Evolutionary conservation across 2,329 filamentous ascomycete species (phyloP).

Genomic region (Hymenoscyphus scutula): DNA sequence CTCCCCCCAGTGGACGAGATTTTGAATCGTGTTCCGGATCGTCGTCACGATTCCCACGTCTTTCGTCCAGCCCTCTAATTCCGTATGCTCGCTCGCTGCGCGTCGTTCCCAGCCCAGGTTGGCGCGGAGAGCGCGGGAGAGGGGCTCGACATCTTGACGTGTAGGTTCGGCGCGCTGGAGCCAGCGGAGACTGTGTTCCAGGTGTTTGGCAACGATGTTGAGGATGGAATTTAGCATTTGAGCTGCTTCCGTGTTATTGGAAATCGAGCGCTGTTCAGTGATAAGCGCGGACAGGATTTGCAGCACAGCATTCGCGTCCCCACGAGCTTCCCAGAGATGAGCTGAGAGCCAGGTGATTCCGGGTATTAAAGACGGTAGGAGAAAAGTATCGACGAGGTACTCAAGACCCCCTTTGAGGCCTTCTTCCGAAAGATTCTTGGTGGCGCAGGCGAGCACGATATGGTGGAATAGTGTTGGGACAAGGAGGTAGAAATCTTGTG

Average conservation of each 20-base stretch:
- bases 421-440: constrained; percentile 64
- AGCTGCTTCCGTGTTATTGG: constrained; percentile 58
- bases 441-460: constrained; percentile 67
- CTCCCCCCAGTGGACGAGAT: constrained; percentile 65
- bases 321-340: constrained; percentile 65
- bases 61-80: constrained; percentile 66
- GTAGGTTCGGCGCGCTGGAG: constrained; percentile 66
- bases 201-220: constrained; percentile 65
- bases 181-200: constrained; percentile 65
- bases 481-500: constrained; percentile 78
- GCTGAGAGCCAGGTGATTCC: constrained; percentile 70
- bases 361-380: constrained; percentile 74
- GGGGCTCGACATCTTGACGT: constrained; percentile 66
- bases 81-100: constrained; percentile 59
- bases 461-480: constrained; percentile 76
- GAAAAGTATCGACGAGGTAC: constrained; percentile 76
- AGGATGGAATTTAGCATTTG: constrained; percentile 70
- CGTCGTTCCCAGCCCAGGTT: constrained; percentile 58
- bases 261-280: constrained; percentile 62
- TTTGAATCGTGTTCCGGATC: constrained; percentile 60
- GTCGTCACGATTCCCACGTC: constrained; percentile 57
- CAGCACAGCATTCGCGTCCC: constrained; percentile 66
- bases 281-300: constrained; percentile 71
- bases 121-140: constrained; percentile 63
- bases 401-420: constrained; percentile 73